A percentile compares a stretch with the other conserved stretches of the same genome.
phyloP scores from a whole-genome alignment of 1,139 yeast species.

The Geotrichum fermentans region DNA sequence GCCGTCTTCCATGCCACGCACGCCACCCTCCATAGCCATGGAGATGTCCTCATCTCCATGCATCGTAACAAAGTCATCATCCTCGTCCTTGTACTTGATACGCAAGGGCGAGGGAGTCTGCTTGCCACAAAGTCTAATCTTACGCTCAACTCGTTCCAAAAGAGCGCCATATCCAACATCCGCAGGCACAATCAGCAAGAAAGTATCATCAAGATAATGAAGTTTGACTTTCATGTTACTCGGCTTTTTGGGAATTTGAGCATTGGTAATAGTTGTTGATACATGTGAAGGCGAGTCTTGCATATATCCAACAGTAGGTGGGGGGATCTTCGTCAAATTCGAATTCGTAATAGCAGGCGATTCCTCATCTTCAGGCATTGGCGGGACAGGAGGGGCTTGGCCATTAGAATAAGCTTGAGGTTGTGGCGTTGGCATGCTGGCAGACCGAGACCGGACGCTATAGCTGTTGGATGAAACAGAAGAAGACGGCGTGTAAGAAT shows the following conservation, averaged over 20 bases:
- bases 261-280: neutral
- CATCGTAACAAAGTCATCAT: slow-evolving; percentile 86
- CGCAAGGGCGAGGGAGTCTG: slow-evolving; percentile 42
- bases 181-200: slow-evolving; percentile 47
- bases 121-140: slow-evolving; percentile 44
- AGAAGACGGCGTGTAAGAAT: slow-evolving; percentile 9
- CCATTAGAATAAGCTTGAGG: slow-evolving; percentile 1
- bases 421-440: slow-evolving; percentile 17
- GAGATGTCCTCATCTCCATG: slow-evolving; percentile 71
- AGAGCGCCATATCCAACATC: slow-evolving; percentile 47
- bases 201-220: slow-evolving; percentile 45
- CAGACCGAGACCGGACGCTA: slow-evolving; percentile 15
- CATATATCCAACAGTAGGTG: slow-evolving; percentile 11
- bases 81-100: slow-evolving; percentile 87
- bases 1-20: slow-evolving; percentile 1
- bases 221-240: slow-evolving; percentile 44
- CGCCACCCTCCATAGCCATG: slow-evolving; percentile 39
- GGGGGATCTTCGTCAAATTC: slow-evolving; percentile 16
- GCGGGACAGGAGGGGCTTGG: slow-evolving; percentile 8
- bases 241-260: neutral
- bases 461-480: neutral
- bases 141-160: slow-evolving; percentile 42
- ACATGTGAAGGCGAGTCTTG: neutral
- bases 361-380: slow-evolving; percentile 7
- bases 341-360: slow-evolving; percentile 11